Percentiles rank a stretch among this genome's conserved stretches.
Evolutionary conservation across 2,329 filamentous ascomycete species (phyloP).

Genomic region (Mycosphaerella arachidis): DNA sequence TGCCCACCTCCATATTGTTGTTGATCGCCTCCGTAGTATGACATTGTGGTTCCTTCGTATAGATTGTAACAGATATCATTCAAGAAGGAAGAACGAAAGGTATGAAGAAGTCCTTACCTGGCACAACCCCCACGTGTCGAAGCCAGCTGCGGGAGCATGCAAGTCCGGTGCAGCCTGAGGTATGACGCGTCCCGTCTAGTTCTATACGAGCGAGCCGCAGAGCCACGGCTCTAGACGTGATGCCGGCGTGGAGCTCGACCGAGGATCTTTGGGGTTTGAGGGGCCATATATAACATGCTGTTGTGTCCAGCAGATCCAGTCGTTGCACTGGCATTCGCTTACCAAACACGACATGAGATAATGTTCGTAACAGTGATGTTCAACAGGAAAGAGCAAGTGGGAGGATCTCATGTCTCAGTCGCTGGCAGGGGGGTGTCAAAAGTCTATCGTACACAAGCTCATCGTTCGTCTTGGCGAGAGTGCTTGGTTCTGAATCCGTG

Average conservation of each 20-base stretch:
- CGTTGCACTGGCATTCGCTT: too few relatives aligned
- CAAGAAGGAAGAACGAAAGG: neutral
- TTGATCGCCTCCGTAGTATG: neutral
- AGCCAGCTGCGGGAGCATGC: neutral
- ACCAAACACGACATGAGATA: too few relatives aligned
- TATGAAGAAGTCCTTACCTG: neutral
- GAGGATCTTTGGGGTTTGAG: neutral
- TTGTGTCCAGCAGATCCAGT: too few relatives aligned
- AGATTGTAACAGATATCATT: neutral
- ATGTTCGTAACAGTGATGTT: neutral
- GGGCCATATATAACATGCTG: too few relatives aligned
- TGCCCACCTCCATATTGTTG: neutral
- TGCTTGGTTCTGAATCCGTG: neutral
- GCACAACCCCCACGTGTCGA: neutral
- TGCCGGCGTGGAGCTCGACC: neutral
- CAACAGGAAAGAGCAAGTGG: neutral
- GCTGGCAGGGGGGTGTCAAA: neutral
- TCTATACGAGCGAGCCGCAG: neutral
- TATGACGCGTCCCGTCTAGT: neutral
- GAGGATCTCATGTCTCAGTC: neutral
- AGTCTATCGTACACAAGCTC: neutral
- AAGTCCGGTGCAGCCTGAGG: neutral
- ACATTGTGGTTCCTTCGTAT: neutral
- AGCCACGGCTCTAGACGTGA: neutral
- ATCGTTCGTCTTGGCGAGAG: neutral